Conservation (phyloP, 495 filamentous ascomycete species). For the Podospora fimiseda region DNA sequence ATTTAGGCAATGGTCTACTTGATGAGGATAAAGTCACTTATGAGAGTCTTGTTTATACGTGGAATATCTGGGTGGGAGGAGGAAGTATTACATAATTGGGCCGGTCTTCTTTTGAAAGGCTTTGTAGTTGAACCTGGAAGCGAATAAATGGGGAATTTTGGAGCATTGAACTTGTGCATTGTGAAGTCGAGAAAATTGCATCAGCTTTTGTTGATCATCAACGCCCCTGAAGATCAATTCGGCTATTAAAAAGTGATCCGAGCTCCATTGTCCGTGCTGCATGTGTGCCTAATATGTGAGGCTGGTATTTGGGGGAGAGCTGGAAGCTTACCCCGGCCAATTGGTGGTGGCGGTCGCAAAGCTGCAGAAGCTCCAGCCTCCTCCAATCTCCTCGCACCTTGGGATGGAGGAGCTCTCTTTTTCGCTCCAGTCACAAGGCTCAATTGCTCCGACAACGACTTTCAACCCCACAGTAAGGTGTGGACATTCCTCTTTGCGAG, state of each 20-base stretch:
- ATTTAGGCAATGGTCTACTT: neutral
- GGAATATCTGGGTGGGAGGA: no score
- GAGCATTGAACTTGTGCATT: no score
- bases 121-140: no score
- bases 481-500: no score
- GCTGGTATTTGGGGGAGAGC: neutral
- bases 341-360: neutral
- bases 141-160: no score
- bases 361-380: no score
- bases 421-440: neutral
- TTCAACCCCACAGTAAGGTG: neutral
- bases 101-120: no score
- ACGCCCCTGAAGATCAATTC: conserved; percentile 1
- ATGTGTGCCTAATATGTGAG: neutral
- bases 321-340: neutral
- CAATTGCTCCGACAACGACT: neutral
- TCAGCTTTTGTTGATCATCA: no score
- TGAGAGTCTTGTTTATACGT: no score
- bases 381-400: no score
- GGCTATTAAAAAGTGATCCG: neutral
- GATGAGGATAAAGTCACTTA: no score
- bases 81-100: no score
- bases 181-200: neutral
- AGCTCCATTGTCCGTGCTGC: neutral
- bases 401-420: neutral